These are phyloP conservation scores for Botryosphaeria agaves DNA, from an alignment of 2,329 filamentous ascomycete genomes.

Conservation along the genomic window DNA sequence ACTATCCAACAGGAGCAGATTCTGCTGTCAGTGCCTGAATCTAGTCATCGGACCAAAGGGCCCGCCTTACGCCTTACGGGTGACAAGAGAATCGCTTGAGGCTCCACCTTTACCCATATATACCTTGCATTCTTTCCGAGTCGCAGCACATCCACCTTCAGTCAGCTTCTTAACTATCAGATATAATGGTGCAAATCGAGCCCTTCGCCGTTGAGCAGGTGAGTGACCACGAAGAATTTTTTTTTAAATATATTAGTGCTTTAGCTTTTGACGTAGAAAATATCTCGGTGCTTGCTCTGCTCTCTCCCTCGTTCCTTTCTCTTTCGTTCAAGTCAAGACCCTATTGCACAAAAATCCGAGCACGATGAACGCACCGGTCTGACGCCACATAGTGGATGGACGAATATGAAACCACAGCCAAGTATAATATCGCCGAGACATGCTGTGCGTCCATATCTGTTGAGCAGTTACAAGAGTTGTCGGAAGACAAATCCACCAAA, in stretches of 20 bases:
- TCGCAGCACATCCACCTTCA: too few relatives aligned
- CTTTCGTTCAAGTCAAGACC: neutral
- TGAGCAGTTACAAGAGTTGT: conserved; percentile 44
- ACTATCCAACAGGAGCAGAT: too few relatives aligned
- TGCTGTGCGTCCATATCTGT: conserved; percentile 61
- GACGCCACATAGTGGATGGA: conserved; percentile 34
- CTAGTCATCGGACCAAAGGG: too few relatives aligned
- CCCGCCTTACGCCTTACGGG: too few relatives aligned
- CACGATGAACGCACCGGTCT: neutral
- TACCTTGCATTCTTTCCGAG: too few relatives aligned
- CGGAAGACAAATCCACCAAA: conserved; percentile 32
- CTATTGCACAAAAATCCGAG: neutral
- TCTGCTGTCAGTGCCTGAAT: too few relatives aligned
- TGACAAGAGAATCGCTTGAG: too few relatives aligned
- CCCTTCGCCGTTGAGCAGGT: conserved; percentile 57
- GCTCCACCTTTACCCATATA: too few relatives aligned
- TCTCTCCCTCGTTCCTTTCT: neutral
- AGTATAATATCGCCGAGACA: conserved; percentile 62
- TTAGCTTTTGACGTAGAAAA: neutral
- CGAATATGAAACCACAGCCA: conserved; percentile 31
- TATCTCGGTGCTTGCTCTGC: neutral
- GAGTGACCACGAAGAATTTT: conserved; percentile 9
- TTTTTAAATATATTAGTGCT: neutral
- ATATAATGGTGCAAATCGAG: conserved; percentile 39
- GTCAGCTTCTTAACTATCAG: too few relatives aligned